phyloP scores from a whole-genome alignment of 2,329 filamentous ascomycete genomes.

The Parascedosporium putredinis region DNA sequence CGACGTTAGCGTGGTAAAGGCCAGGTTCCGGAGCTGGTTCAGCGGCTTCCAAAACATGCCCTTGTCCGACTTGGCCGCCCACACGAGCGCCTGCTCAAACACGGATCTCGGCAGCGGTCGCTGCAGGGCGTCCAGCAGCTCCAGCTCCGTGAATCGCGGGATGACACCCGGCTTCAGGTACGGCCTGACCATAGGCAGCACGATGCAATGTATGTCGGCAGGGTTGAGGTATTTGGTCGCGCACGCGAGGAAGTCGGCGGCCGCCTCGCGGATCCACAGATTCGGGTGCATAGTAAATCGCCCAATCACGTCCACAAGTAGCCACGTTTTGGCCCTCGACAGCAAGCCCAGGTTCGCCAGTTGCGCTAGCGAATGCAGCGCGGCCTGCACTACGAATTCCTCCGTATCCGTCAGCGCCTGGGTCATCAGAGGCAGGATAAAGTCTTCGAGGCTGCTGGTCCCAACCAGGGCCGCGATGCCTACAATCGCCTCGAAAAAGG shows the following conservation, averaged over 20 bases:
- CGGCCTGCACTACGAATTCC: constrained; percentile 87
- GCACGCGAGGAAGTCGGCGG: constrained; percentile 71
- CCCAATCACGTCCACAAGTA: constrained; percentile 71
- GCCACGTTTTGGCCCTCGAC: constrained; percentile 75
- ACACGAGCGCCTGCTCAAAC: constrained; percentile 75
- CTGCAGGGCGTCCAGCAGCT: constrained; percentile 72
- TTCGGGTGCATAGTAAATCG: constrained; percentile 92
- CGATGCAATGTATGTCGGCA: constrained; percentile 74
- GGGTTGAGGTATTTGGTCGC: constrained; percentile 64
- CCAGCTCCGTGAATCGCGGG: constrained; percentile 57
- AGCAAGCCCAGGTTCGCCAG: constrained; percentile 83
- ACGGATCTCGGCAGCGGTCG: constrained; percentile 68
- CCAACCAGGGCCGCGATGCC: constrained; percentile 87
- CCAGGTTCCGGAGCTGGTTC: constrained; percentile 51
- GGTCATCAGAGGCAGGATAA: constrained; percentile 90
- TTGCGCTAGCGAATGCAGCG: constrained; percentile 75
- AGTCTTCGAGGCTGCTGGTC: constrained; percentile 81
- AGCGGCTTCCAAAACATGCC: constrained; percentile 81
- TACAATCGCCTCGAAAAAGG: constrained; percentile 92
- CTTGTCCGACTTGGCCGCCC: constrained; percentile 72
- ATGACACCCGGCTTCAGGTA: constrained; percentile 68
- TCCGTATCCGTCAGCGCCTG: constrained; percentile 89
- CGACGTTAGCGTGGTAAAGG: constrained; percentile 48
- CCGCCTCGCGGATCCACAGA: constrained; percentile 85
- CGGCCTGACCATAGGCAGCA: constrained; percentile 68